Evolutionary conservation across 768 basidiomycete genomes (phyloP), one percentile per base, ranked within the genome.

Genomic region (Phylloporus rhodoxanthus): DNA sequence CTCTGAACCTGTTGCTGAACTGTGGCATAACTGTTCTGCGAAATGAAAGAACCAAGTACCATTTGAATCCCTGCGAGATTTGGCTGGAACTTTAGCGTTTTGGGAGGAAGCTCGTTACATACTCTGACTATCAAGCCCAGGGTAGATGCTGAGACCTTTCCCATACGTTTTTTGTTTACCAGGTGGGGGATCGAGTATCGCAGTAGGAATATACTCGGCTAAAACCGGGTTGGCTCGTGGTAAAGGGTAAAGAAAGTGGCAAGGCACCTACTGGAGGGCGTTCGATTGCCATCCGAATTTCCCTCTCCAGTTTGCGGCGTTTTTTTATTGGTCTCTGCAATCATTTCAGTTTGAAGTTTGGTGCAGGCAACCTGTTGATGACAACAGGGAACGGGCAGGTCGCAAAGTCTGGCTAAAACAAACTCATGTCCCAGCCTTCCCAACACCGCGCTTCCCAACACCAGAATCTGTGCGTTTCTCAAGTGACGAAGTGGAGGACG

Each of bases 311-410:
- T 42, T 81, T 76, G 39, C 94, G 74, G 50, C 90, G 76, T n/a
- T 67, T 95, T 95, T 55, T 87, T 75, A 65, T 90, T 93, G 7
- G 87, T 85, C 58, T 94, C 89, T 0, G 93, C 82, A 47, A 94
- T 86, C 83, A 95, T 88, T 11, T 87, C 84, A 2, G 80, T 86
- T 60, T 94, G 87, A 11, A 94, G 69, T 42, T 85, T 81, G 57
- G 91, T 87, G 44, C 87, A 76, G 21, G 86, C 74, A 51, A 84
- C 68, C 91, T 93, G 62, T 25, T 43, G 20, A 34, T 8, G 39
- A 17, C 19, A 48, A 30, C 8, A 26, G 17, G 28, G 37, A 13
- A 23, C 26, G 39, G 30, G 43, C 5, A 32, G 17, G 40, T 54
- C 45, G 17, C 54, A 30, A 52, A 37, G 44, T 45, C n/a, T 41